Percentiles rank a stretch among this genome's conserved stretches.
Evolutionary conservation across 768 basidiomycete genomes (phyloP).

Genomic region (Kwoniella europaea): DNA sequence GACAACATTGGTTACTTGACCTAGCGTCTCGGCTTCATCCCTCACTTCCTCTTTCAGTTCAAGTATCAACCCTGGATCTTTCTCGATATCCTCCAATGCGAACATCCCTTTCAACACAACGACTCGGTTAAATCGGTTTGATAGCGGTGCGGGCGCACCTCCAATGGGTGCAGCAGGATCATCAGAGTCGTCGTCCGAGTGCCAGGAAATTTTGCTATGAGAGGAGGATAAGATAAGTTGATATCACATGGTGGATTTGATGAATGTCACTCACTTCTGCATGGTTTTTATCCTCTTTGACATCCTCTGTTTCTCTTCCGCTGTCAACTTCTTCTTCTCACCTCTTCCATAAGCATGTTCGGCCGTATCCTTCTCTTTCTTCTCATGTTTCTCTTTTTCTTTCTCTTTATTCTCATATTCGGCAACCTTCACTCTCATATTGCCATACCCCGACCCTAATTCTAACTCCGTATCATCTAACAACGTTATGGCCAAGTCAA

Average conservation of each 20-base stretch:
- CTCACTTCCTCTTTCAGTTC: constrained; percentile 96
- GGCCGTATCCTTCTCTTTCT: constrained; percentile 50
- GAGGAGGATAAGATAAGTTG: not conserved
- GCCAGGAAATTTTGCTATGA: constrained; percentile 88
- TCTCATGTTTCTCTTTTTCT: constrained; percentile 6
- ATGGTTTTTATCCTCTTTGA: constrained; percentile 55
- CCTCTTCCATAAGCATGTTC: constrained; percentile 51
- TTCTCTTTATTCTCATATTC: constrained; percentile 45
- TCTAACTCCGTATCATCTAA: constrained; percentile 91
- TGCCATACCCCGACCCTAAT: constrained; percentile 70
- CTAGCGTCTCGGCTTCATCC: constrained; percentile 85
- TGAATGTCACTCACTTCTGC: constrained; percentile 63
- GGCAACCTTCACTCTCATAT: constrained; percentile 56
- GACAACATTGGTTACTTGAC: constrained; percentile 93
- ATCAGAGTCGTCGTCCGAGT: constrained; percentile 90
- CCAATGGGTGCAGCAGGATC: constrained; percentile 45
- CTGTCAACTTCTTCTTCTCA: constrained; percentile 58
- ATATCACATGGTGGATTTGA: not conserved
- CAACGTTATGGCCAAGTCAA: constrained; percentile 77
- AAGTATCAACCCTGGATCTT: constrained; percentile 80
- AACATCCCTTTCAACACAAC: constrained; percentile 98
- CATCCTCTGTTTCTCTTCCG: constrained; percentile 56
- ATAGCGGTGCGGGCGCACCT: constrained; percentile 60
- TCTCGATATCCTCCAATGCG: constrained; percentile 77
- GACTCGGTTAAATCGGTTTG: constrained; percentile 65